A percentile compares a stretch with the other conserved stretches of the same genome.
These are phyloP conservation scores for Kazachstania sp. DNA, from an alignment of 1,139 yeast species.

Conservation along the genomic window DNA sequence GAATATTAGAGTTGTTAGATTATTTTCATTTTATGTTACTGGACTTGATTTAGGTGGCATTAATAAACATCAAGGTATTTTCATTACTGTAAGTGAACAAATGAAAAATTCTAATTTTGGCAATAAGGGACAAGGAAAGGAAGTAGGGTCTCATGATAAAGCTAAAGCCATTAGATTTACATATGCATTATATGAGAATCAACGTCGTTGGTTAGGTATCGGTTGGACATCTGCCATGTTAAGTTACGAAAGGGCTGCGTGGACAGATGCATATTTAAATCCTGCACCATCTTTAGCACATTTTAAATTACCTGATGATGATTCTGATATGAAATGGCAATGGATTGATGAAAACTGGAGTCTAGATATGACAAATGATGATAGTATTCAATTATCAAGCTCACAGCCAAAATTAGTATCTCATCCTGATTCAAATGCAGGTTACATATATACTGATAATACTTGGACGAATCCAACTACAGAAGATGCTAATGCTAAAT, in stretches of 20 bases:
- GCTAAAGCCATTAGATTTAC: slow-evolving; percentile 71
- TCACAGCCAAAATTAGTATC: slow-evolving; percentile 65
- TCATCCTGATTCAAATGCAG: slow-evolving; percentile 73
- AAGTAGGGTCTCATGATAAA: slow-evolving; percentile 12
- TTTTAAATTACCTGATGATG: slow-evolving; percentile 63
- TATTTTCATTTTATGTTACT: slow-evolving; percentile 71
- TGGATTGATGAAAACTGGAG: slow-evolving; percentile 95
- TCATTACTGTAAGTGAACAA: slow-evolving; percentile 26
- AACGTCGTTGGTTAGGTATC: slow-evolving; percentile 93
- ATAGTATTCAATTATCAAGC: slow-evolving; percentile 63
- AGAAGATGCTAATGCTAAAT: slow-evolving; percentile 81
- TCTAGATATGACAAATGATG: slow-evolving; percentile 81
- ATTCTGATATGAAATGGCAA: slow-evolving; percentile 72
- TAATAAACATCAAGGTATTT: slow-evolving; percentile 28
- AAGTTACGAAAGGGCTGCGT: slow-evolving; percentile 87
- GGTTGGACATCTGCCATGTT: slow-evolving; percentile 94
- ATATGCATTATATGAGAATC: slow-evolving; percentile 90
- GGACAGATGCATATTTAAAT: slow-evolving; percentile 94
- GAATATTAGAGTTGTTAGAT: slow-evolving; percentile 66
- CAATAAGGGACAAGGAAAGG: neutral
- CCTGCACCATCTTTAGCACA: slow-evolving; percentile 70
- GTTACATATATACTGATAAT: slow-evolving; percentile 81
- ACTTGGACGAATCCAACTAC: slow-evolving; percentile 90
- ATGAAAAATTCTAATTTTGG: slow-evolving; percentile 16
- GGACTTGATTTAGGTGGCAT: slow-evolving; percentile 73